phyloP scores from a whole-genome alignment of 2,329 filamentous ascomycete species.

The Pezicula rhizophila region DNA sequence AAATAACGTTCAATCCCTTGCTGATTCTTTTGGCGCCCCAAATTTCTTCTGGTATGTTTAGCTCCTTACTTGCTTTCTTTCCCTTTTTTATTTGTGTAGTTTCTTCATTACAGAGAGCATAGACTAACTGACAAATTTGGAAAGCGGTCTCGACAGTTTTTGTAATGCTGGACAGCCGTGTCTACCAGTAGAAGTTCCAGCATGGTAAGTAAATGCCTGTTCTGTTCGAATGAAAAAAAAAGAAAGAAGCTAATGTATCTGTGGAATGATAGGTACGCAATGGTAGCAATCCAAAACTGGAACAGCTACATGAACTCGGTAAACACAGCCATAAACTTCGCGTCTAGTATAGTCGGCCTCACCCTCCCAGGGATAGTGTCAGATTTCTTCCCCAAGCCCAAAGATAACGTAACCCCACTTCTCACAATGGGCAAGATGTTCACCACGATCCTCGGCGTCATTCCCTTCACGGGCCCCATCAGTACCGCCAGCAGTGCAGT shows the following conservation, averaged over 20 bases:
- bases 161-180: constrained; percentile 14
- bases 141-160: constrained; percentile 10
- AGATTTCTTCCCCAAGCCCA: constrained; percentile 7
- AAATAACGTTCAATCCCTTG: constrained; percentile 11
- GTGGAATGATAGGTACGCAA: constrained; percentile 3
- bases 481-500: background rate
- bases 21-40: constrained; percentile 8
- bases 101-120: too few relatives aligned
- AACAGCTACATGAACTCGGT: constrained; percentile 14
- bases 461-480: constrained; percentile 8
- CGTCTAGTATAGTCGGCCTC: constrained; percentile 3
- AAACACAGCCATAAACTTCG: constrained; percentile 10
- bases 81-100: background rate
- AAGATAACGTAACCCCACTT: constrained; percentile 8
- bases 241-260: too few relatives aligned
- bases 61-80: background rate
- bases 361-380: constrained; percentile 4
- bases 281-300: constrained; percentile 13
- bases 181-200: constrained; percentile 9
- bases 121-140: too few relatives aligned
- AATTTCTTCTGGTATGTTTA: constrained; percentile 13
- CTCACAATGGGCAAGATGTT: constrained; percentile 1
- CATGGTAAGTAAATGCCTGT: constrained; percentile 6
- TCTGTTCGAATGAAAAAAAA: too few relatives aligned
- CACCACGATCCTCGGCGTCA: constrained; percentile 1